Evolutionary conservation across 805 yeast species (phyloP), one percentile per base, ranked within the genome.

Genomic region (Kuraishia floccosa): DNA sequence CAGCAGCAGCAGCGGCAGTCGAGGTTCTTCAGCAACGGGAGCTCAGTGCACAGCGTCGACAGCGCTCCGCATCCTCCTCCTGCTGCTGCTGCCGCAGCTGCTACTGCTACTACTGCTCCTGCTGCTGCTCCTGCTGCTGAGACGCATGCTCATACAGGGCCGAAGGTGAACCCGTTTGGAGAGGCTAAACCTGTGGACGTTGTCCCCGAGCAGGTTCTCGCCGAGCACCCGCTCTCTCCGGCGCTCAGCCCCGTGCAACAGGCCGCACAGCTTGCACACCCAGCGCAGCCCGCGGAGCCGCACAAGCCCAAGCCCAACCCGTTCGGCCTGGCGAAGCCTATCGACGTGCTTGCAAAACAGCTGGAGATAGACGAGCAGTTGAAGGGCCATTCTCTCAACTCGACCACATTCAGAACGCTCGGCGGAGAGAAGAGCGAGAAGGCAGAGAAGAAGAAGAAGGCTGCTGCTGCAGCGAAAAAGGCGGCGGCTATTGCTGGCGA

Each of bases 241-340:
- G 7, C 22, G 7, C 9, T 19, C 22, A 19, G 9, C 7, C 22
- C 43, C 33, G n/a, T n/a, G n/a, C n/a, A n/a, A n/a, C n/a, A n/a
- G n/a, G n/a, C n/a, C n/a, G n/a, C n/a, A n/a, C n/a, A n/a, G n/a
- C n/a, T n/a, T n/a, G 26, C 50, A 32, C 37, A 50, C 9, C 28
- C 28, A 12, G 28, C 50, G 29, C 43, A 39, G 23, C 39, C 50
- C 5, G 33, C 41, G n/a, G 45, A 41, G 27, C 28, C 28, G 7
- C 49, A 42, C 4, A 42, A 56, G 43, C 47, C 60, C 3, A 76
- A 69, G 42, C 39, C 68, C 0, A 79, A 73, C 44, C 86, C 91
- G 3, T 84, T 85, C 58, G 94, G 94, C 0, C 58, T 68, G 4
- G 95, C 94, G 1, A 81, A 73, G 53, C 94, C 94, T 2, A 89